phyloP scores from a whole-genome alignment of 2,329 filamentous ascomycete genomes.

The Biscogniauxia marginata region DNA sequence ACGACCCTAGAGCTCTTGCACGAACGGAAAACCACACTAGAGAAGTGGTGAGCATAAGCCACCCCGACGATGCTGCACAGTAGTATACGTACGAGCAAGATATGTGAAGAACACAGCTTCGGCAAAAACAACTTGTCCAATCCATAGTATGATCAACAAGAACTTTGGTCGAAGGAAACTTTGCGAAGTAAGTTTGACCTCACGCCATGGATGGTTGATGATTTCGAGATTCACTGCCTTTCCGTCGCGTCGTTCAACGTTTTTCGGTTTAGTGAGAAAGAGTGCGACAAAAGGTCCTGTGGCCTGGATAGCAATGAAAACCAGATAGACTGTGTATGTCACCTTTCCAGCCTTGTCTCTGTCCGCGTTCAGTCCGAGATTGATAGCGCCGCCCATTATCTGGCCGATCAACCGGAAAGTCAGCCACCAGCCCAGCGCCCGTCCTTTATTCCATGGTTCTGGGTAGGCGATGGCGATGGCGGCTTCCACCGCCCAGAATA shows the following conservation, averaged over 20 bases:
- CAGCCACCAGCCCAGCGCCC: slow-evolving; percentile 68
- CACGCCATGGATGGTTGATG: slow-evolving; percentile 51
- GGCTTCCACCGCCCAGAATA: slow-evolving; percentile 76
- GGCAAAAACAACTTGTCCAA: slow-evolving; percentile 68
- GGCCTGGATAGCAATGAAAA: slow-evolving; percentile 71
- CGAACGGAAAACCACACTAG: slow-evolving; percentile 68
- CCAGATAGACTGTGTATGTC: slow-evolving; percentile 65
- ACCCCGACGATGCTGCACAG: too few relatives aligned
- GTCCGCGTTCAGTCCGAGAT: slow-evolving; percentile 63
- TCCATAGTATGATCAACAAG: slow-evolving; percentile 63
- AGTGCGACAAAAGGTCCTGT: slow-evolving; percentile 63
- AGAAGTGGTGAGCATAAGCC: slow-evolving; percentile 5
- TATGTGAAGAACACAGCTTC: slow-evolving; percentile 75
- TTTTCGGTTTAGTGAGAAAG: slow-evolving; percentile 57
- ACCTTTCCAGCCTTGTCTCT: slow-evolving; percentile 60
- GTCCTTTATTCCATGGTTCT: slow-evolving; percentile 65
- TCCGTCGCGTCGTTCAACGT: slow-evolving; percentile 66
- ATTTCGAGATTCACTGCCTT: slow-evolving; percentile 60
- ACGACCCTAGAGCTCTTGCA: slow-evolving; percentile 66
- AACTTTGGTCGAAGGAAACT: slow-evolving; percentile 62
- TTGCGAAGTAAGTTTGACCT: slow-evolving; percentile 58
- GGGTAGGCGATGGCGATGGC: slow-evolving; percentile 72
- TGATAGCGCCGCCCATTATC: slow-evolving; percentile 70
- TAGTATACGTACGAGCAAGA: slow-evolving; percentile 40
- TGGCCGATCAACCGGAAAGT: slow-evolving; percentile 59